Evolutionary conservation across 352 stramenopile genomes (phyloP), one percentile per base, ranked within the genome.

Genomic region (Aphanomyces euteiches): DNA sequence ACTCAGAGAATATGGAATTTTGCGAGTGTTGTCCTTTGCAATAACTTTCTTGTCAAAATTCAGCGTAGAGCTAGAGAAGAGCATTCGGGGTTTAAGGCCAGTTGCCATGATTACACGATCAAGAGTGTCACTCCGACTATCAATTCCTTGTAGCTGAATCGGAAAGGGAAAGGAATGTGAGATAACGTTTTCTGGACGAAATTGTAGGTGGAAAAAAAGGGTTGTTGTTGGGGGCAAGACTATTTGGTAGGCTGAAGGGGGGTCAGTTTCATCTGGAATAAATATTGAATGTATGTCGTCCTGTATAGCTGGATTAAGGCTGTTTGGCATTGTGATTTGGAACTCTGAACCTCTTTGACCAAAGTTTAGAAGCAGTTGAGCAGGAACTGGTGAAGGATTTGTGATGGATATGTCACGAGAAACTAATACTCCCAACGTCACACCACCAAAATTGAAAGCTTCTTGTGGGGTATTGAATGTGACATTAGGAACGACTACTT

Each of bases 1-100:
- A 5, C 87, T 78, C 61, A 90, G 89, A 0, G 84, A 94, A 72
- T 96, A 97, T 0, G 92, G 90, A 0, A 96, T 83, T 66, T 94
- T 92, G 2, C 88, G 87, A 43, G 90, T 90, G 0, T 80, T 81
- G 67, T 97, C 87, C 1, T 87, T 63, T 1, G 87, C 86, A 61
- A 98, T 91, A 13, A 97, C 82, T n/a, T 85, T 89, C 1, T 83
- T 80, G 10, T 87, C 78, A 70, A 98, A 98, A 54, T 96, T 76
- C 50, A 97, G 72, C 3, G 75, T 75, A 0, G 88, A 86, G 7
- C 72, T 78, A 0, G 84, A 86, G 56, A 97, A 92, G 0, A 90
- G 61, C 0, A 98, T 72, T 0, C 82, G 75, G 0, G 92, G 92
- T 4, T 56, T 67, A 1, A 96, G 73, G 0, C 82, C 85, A 8